Evolutionary conservation across 2,329 filamentous ascomycete species (phyloP).

Genomic region (Apiospora malaysiana): DNA sequence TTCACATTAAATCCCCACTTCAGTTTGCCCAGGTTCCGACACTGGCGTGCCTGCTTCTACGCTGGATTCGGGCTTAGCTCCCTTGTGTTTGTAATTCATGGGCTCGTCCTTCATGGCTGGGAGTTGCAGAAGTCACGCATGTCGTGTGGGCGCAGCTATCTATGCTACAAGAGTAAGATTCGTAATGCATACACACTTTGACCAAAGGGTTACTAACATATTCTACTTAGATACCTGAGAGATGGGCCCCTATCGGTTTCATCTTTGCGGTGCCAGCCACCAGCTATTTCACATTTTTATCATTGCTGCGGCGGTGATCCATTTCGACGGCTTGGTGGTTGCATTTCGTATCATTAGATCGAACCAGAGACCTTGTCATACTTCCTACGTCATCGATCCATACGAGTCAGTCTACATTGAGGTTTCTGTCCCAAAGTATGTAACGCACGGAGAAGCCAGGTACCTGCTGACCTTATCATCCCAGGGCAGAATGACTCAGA

Average conservation of each 20-base stretch:
- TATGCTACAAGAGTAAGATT: conserved; percentile 13
- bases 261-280: conserved; percentile 36
- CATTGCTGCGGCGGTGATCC: conserved; percentile 33
- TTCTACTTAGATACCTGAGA: conserved; percentile 33
- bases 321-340: conserved; percentile 32
- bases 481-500: too few species aligned
- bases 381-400: neutral
- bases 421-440: neutral
- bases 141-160: neutral
- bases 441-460: neutral
- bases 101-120: neutral
- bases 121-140: conserved; percentile 7
- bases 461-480: too few species aligned
- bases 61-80: conserved; percentile 28
- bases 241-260: conserved; percentile 32
- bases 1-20: conserved; percentile 28
- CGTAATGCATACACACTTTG: neutral
- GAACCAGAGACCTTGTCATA: neutral
- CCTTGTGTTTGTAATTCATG: conserved; percentile 26
- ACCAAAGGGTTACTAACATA: neutral
- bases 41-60: conserved; percentile 27
- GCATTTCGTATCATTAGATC: conserved; percentile 59
- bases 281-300: conserved; percentile 40
- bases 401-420: neutral
- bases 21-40: conserved; percentile 24